Percentiles rank a stretch among this genome's conserved stretches.
phyloP scores from a whole-genome alignment of 345 rosid species.

The Lumnitzera littorea region DNA sequence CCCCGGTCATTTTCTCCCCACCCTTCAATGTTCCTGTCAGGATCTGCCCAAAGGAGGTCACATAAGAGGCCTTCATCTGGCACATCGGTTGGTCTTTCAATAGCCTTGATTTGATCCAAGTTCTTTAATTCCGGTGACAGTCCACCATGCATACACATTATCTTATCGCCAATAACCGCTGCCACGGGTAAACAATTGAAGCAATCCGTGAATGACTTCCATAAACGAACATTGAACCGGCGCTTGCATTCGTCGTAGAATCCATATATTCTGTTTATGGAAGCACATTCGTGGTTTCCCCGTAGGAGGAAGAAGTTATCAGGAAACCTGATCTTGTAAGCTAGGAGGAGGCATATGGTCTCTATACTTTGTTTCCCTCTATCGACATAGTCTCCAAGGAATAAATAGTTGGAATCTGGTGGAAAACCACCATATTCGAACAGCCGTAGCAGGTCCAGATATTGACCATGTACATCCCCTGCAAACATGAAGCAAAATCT shows the following conservation, averaged over 20 bases:
- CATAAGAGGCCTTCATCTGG: slow-evolving; percentile 42
- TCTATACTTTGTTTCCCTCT: slow-evolving; percentile 49
- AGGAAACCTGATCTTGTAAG: slow-evolving; percentile 44
- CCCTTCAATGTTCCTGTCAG: slow-evolving; percentile 30
- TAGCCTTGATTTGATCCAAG: slow-evolving; percentile 31
- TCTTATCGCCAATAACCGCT: slow-evolving; percentile 34
- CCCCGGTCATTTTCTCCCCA: slow-evolving; percentile 54
- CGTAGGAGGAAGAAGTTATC: slow-evolving; percentile 42
- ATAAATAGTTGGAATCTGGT: slow-evolving; percentile 36
- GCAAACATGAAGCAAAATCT: slow-evolving; percentile 2
- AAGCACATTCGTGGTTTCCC: slow-evolving; percentile 49
- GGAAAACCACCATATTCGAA: slow-evolving; percentile 46
- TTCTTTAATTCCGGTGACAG: slow-evolving; percentile 31
- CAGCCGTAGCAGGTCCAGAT: slow-evolving; percentile 34
- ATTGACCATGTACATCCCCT: slow-evolving; percentile 48
- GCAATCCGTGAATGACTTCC: slow-evolving; percentile 45
- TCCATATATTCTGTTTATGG: slow-evolving; percentile 47
- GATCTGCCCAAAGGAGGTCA: slow-evolving; percentile 50
- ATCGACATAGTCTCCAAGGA: slow-evolving; percentile 51
- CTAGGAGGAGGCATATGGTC: slow-evolving; percentile 41
- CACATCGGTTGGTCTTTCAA: slow-evolving; percentile 36
- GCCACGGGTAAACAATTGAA: slow-evolving; percentile 46
- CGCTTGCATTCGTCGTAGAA: slow-evolving; percentile 54
- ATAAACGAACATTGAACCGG: slow-evolving; percentile 41
- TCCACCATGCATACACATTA: slow-evolving; percentile 43